Conservation (phyloP, 495 filamentous ascomycete species). For the Penicillium simplicissimum region DNA sequence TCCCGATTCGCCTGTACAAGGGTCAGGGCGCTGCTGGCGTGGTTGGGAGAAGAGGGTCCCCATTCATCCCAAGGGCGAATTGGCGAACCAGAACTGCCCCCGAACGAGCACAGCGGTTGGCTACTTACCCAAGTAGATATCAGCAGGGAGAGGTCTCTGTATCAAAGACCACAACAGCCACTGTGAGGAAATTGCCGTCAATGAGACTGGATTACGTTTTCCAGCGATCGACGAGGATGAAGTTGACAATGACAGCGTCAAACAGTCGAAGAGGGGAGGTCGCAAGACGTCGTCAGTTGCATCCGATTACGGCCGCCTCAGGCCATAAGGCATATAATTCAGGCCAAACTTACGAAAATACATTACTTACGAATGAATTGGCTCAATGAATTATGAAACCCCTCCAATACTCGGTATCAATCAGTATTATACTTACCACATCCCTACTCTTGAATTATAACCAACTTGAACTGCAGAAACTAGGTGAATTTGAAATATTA, state of each 20-base stretch:
- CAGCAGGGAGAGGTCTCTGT: background rate
- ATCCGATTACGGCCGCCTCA: slow-evolving; percentile 14
- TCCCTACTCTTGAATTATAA: background rate
- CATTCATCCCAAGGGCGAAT: slow-evolving; percentile 32
- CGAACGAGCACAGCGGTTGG: slow-evolving; percentile 25
- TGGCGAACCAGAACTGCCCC: slow-evolving; percentile 48
- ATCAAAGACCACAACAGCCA: slow-evolving; percentile 14
- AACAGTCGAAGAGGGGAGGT: slow-evolving; percentile 6
- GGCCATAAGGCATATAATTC: background rate
- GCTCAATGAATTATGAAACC: background rate
- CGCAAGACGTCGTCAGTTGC: slow-evolving; percentile 10
- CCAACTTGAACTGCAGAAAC: background rate
- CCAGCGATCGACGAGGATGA: slow-evolving; percentile 1
- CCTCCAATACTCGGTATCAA: background rate
- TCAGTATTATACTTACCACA: background rate
- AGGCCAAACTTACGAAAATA: background rate
- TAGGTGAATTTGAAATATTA: background rate
- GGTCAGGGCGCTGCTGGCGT: slow-evolving; percentile 28
- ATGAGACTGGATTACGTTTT: background rate
- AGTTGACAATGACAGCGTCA: slow-evolving; percentile 6
- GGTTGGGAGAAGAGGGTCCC: slow-evolving; percentile 19
- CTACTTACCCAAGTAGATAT: slow-evolving; percentile 25
- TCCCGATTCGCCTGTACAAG: slow-evolving; percentile 35
- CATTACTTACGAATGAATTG: background rate
- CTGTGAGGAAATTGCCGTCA: background rate